Conservation (phyloP, 441 rosid genomes). For the Kokia cookei region DNA sequence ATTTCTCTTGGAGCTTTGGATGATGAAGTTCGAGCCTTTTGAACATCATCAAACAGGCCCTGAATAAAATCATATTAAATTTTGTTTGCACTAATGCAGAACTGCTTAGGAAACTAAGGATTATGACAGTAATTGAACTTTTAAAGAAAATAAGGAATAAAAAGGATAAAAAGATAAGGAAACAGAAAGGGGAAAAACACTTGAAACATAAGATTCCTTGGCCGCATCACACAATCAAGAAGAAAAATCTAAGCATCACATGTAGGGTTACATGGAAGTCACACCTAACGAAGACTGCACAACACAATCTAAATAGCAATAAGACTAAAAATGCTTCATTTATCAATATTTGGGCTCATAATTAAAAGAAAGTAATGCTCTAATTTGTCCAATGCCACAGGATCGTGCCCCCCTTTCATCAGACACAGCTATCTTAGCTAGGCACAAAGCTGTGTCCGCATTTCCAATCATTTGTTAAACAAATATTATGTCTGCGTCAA, state of each 20-base stretch:
- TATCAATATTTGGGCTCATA: background rate
- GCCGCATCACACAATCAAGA: background rate
- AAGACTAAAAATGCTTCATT: background rate
- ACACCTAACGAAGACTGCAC: background rate
- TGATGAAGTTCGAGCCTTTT: slow-evolving; percentile 47
- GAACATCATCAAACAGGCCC: slow-evolving; percentile 76
- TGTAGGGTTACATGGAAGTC: background rate
- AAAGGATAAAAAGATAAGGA: background rate
- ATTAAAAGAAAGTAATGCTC: background rate
- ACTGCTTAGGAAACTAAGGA: background rate
- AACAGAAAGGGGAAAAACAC: background rate
- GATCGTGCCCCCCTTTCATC: background rate
- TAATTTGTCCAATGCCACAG: background rate
- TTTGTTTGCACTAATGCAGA: background rate
- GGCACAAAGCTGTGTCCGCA: background rate
- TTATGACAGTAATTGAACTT: background rate
- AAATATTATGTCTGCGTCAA: background rate
- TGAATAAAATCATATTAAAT: slow-evolving; percentile 17
- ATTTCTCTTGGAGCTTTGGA: slow-evolving; percentile 58
- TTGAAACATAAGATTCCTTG: background rate
- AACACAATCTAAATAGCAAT: background rate
- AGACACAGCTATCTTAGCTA: background rate
- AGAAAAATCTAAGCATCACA: background rate
- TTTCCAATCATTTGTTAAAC: background rate
- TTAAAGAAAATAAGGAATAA: background rate